phyloP scores from a whole-genome alignment of 2,329 filamentous ascomycete genomes.

The Clonostachys rhizophaga region DNA sequence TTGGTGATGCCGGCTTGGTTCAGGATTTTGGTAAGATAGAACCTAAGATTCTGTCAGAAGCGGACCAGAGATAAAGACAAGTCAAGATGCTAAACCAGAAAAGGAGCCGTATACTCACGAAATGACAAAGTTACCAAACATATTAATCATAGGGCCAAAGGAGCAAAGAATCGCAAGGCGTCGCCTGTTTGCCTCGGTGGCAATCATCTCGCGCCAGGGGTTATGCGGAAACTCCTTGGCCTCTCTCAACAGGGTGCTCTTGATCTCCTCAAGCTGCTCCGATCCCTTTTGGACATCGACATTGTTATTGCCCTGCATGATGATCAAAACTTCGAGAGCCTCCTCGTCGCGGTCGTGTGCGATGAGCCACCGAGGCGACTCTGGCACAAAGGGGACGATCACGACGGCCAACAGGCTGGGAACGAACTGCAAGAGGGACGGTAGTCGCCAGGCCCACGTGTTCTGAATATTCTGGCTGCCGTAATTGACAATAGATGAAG shows the following conservation, averaged over 20 bases:
- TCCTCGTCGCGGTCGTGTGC: constrained; percentile 19
- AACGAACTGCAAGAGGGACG: constrained; percentile 19
- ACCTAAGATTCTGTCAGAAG: constrained; percentile 3
- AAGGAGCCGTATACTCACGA: constrained; percentile 28
- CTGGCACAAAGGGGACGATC: constrained; percentile 9
- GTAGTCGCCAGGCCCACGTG: constrained; percentile 25
- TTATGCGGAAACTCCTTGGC: constrained; percentile 13
- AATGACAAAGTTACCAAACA: constrained; percentile 22
- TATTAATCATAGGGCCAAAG: constrained; percentile 17
- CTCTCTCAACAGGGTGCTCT: constrained; percentile 12
- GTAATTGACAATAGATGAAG: constrained; percentile 17
- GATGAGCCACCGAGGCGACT: constrained; percentile 28
- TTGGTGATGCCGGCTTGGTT: constrained; percentile 19
- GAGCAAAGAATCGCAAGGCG: constrained; percentile 13
- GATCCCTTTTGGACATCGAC: constrained; percentile 6
- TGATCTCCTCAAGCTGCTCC: constrained; percentile 11
- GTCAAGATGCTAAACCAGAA: constrained; percentile 44
- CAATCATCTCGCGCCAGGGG: constrained; percentile 17
- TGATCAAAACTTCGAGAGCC: constrained; percentile 25
- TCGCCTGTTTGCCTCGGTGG: constrained; percentile 13
- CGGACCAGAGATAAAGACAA: constrained; percentile 41
- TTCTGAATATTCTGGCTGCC: constrained; percentile 15
- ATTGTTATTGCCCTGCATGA: constrained; percentile 34
- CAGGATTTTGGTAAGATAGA: constrained; percentile 19
- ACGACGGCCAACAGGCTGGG: constrained; percentile 11